These are phyloP conservation scores for Cytidiella melzeri DNA, from an alignment of 768 basidiomycete species.

Conservation along the genomic window DNA sequence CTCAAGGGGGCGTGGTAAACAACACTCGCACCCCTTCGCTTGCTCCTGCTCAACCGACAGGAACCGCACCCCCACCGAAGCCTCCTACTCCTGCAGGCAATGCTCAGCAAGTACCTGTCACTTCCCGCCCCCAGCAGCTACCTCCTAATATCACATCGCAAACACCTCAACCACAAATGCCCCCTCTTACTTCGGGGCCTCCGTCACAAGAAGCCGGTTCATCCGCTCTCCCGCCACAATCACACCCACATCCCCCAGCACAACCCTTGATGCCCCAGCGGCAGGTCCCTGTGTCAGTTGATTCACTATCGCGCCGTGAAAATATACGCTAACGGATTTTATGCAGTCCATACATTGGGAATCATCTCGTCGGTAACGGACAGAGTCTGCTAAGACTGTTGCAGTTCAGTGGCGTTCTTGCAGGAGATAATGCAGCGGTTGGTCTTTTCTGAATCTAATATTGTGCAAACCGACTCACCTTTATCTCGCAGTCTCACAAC, in stretches of 20 bases:
- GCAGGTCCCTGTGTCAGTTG: background rate
- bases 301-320: too few relatives aligned
- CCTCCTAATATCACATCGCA: background rate
- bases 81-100: conserved; percentile 2
- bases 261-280: conserved; percentile 4
- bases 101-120: conserved; percentile 3
- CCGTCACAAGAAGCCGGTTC: conserved; percentile 9
- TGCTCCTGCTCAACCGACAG: background rate
- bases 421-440: conserved; percentile 45
- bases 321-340: too few relatives aligned
- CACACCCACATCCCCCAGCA: conserved; percentile 1
- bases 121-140: background rate
- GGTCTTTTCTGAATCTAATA: conserved; percentile 19
- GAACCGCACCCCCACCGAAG: conserved; percentile 1
- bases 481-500: background rate
- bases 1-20: conserved; percentile 17
- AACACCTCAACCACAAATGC: background rate
- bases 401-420: conserved; percentile 64
- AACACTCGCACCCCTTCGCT: conserved; percentile 16
- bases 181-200: conserved; percentile 7
- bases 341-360: too few relatives aligned
- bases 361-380: conserved; percentile 40
- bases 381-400: conserved; percentile 61
- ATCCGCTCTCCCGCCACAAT: background rate
- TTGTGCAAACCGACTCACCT: background rate